phyloP scores from a whole-genome alignment of 192 early-diverging fungal species.

The Coemansia sp. region DNA sequence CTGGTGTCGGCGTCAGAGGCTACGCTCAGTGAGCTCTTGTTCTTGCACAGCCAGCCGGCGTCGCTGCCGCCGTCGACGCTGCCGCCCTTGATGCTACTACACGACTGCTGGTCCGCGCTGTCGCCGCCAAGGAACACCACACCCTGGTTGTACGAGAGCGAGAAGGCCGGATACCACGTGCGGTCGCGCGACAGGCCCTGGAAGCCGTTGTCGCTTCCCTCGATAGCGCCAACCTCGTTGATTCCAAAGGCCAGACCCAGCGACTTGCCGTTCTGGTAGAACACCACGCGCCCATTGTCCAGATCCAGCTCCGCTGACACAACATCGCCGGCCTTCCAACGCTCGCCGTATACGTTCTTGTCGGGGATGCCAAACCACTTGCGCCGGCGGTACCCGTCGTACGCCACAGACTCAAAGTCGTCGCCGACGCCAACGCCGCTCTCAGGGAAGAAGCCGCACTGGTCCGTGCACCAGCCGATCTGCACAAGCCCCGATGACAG shows the following conservation, averaged over 20 bases:
- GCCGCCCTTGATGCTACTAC: background rate
- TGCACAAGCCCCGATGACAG: constrained; percentile 44
- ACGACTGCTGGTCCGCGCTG: constrained; percentile 14
- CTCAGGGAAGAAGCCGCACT: constrained; percentile 42
- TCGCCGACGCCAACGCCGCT: constrained; percentile 54
- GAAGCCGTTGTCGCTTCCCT: constrained; percentile 26
- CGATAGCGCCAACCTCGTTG: constrained; percentile 21
- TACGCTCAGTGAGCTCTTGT: background rate
- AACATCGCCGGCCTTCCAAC: constrained; percentile 41
- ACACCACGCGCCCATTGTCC: constrained; percentile 36
- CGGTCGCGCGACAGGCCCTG: constrained; percentile 33
- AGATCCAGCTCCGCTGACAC: constrained; percentile 43
- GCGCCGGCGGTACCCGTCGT: constrained; percentile 40
- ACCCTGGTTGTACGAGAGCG: constrained; percentile 43
- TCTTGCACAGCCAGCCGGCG: background rate
- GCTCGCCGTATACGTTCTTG: constrained; percentile 37
- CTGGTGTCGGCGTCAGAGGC: background rate
- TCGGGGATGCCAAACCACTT: constrained; percentile 45
- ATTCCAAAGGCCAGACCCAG: constrained; percentile 45
- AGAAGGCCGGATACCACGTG: constrained; percentile 49
- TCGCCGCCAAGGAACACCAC: constrained; percentile 39
- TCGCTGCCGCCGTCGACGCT: background rate
- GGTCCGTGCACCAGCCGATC: constrained; percentile 49
- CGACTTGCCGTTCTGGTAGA: constrained; percentile 39
- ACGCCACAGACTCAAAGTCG: constrained; percentile 42